These are phyloP conservation scores for Boletus semigastroideus DNA, from an alignment of 1,284 basidiomycete species.

Conservation along the genomic window DNA sequence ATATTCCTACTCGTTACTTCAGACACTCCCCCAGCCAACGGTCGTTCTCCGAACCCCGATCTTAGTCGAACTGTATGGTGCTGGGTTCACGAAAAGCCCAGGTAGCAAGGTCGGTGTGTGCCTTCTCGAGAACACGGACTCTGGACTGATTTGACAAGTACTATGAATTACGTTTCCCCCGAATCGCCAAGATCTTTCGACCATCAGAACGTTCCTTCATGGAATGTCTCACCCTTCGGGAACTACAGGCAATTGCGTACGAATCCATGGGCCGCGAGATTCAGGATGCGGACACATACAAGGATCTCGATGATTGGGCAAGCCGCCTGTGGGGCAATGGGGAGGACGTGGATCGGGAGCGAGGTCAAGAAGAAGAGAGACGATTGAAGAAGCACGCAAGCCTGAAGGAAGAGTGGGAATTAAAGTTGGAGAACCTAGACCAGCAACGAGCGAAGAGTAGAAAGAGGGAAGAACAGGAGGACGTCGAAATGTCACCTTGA, in stretches of 20 bases:
- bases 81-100: slow-evolving; percentile 72
- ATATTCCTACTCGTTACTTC: slow-evolving; percentile 54
- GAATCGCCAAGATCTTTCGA: slow-evolving; percentile 68
- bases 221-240: slow-evolving; percentile 48
- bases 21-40: slow-evolving; percentile 51
- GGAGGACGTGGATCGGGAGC: slow-evolving; percentile 7
- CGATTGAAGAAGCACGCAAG: slow-evolving; percentile 18
- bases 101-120: slow-evolving; percentile 48
- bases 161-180: slow-evolving; percentile 82
- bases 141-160: slow-evolving; percentile 44
- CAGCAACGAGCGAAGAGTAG: slow-evolving; percentile 13
- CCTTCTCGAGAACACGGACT: not conserved
- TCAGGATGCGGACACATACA: slow-evolving; percentile 29
- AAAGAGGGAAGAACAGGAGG: slow-evolving; percentile 16
- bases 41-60: slow-evolving; percentile 63
- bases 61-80: slow-evolving; percentile 74
- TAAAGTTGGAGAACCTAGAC: slow-evolving; percentile 28
- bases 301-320: slow-evolving; percentile 38
- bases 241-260: slow-evolving; percentile 52
- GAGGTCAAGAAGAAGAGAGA: slow-evolving; percentile 7
- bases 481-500: slow-evolving; percentile 32
- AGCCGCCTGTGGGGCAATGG: slow-evolving; percentile 28
- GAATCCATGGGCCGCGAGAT: slow-evolving; percentile 50
- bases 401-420: slow-evolving; percentile 29
- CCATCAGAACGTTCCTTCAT: slow-evolving; percentile 60